Conservation (phyloP, 2,329 filamentous ascomycete species). For the Escovopsis sp. region DNA sequence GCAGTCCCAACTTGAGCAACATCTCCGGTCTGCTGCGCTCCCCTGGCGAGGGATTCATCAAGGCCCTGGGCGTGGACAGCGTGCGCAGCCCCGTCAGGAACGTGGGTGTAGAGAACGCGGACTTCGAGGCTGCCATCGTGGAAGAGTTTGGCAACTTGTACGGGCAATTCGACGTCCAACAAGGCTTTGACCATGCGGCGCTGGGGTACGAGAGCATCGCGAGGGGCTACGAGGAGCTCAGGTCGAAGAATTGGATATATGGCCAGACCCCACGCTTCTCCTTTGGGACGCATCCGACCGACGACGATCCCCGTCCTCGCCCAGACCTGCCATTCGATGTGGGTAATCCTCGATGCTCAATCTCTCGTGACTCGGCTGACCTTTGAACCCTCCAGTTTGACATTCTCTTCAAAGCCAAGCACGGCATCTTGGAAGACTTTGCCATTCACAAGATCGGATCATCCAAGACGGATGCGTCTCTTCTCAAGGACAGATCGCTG, state of each 20-base stretch:
- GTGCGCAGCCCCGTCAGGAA: constrained; percentile 77
- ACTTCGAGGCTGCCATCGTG: constrained; percentile 42
- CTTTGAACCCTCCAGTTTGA: constrained; percentile 11
- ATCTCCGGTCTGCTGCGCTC: constrained; percentile 61
- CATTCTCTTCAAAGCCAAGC: constrained; percentile 21
- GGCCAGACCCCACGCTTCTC: constrained; percentile 75
- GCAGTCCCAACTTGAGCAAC: constrained; percentile 55
- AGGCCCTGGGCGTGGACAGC: constrained; percentile 77
- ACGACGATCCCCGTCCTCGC: constrained; percentile 42
- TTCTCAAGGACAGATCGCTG: constrained; percentile 2
- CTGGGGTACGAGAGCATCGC: constrained; percentile 34
- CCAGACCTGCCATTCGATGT: constrained; percentile 35
- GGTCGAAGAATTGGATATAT: constrained; percentile 63
- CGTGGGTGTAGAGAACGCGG: constrained; percentile 39
- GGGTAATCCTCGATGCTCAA: constrained; percentile 7
- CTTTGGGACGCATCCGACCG: constrained; percentile 46
- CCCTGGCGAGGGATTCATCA: constrained; percentile 63
- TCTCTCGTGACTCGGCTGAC: background rate
- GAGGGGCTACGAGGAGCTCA: constrained; percentile 17
- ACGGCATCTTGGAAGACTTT: constrained; percentile 22
- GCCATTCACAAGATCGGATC: constrained; percentile 9
- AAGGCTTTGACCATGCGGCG: constrained; percentile 33
- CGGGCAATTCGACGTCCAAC: constrained; percentile 22
- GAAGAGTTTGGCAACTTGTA: constrained; percentile 57
- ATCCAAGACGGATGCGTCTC: background rate